Percentiles rank a stretch among this genome's conserved stretches.
These are phyloP conservation scores for Apiotrichum akiyoshidainum DNA, from an alignment of 1,284 basidiomycete species.

Conservation along the genomic window DNA sequence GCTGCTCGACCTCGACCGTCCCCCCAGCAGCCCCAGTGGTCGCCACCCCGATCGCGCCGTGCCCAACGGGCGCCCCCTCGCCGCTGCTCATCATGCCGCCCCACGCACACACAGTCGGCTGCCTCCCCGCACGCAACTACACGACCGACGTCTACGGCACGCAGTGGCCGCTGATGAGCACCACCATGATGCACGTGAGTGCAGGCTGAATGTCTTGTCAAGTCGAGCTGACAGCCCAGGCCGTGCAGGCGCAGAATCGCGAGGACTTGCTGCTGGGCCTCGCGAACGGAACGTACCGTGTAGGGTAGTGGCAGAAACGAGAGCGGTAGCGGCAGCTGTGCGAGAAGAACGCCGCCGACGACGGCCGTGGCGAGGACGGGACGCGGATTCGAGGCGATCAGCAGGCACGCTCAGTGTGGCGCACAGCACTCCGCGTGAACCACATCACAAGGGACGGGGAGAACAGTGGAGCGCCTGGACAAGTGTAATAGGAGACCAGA, in stretches of 20 bases:
- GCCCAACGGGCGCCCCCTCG: background rate
- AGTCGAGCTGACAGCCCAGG: background rate
- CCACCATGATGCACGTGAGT: conserved; percentile 24
- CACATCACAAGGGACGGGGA: too few species aligned
- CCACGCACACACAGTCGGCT: background rate
- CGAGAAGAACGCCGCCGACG: too few species aligned
- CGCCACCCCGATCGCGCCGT: background rate
- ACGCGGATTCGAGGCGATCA: too few species aligned
- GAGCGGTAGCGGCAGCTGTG: background rate
- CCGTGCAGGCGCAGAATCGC: background rate
- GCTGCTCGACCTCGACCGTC: conserved; percentile 12
- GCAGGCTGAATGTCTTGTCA: too few species aligned
- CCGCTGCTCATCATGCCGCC: background rate
- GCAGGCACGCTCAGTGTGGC: too few species aligned
- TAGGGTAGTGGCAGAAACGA: background rate
- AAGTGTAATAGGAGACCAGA: too few species aligned
- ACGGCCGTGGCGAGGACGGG: too few species aligned
- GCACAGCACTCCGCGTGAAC: too few species aligned
- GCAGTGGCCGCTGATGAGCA: conserved; percentile 35
- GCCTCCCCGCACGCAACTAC: background rate
- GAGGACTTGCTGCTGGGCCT: background rate
- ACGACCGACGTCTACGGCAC: background rate
- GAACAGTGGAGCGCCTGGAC: too few species aligned
- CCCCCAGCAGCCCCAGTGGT: conserved; percentile 8
- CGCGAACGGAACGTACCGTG: background rate